A percentile compares a stretch with the other conserved stretches of the same genome.
These are phyloP conservation scores for Moesziomyces sp. DNA, from an alignment of 1,284 basidiomycete species.

Conservation along the genomic window DNA sequence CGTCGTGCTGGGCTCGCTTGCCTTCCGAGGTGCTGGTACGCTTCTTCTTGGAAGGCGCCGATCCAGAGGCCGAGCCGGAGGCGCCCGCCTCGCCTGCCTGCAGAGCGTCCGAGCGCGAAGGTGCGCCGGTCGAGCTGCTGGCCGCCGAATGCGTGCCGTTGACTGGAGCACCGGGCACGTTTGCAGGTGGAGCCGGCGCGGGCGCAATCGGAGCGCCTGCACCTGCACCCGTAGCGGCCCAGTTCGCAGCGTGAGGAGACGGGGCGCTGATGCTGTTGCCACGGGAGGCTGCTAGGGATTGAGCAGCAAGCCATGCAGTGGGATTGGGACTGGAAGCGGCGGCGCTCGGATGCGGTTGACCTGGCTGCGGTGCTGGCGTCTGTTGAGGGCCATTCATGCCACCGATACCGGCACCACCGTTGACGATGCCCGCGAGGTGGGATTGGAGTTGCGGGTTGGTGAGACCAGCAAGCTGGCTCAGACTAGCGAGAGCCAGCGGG, in stretches of 20 bases:
- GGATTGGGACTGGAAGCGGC: conserved; percentile 5
- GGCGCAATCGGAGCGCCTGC: conserved; percentile 7
- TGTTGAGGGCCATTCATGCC: conserved; percentile 23
- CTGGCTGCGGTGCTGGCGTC: conserved; percentile 16
- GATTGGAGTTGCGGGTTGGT: conserved; percentile 51
- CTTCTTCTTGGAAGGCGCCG: conserved; percentile 45
- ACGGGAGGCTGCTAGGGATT: conserved; percentile 24
- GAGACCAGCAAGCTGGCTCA: conserved; percentile 47
- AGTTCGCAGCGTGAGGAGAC: conserved; percentile 25
- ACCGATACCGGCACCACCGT: conserved; percentile 19
- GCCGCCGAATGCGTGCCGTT: conserved; percentile 4
- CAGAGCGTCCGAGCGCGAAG: not conserved
- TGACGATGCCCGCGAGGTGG: conserved; percentile 45
- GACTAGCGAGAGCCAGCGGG: conserved; percentile 54
- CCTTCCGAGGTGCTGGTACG: conserved; percentile 47
- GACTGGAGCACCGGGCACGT: conserved; percentile 4
- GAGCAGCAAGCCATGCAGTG: conserved; percentile 33
- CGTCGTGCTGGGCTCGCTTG: conserved; percentile 28
- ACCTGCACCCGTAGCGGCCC: conserved; percentile 13
- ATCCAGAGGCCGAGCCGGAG: conserved; percentile 11
- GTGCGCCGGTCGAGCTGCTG: conserved; percentile 5
- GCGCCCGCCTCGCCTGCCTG: conserved; percentile 1
- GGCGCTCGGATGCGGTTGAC: conserved; percentile 24
- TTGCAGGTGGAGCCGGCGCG: conserved; percentile 2
- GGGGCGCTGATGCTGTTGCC: conserved; percentile 24